These are phyloP conservation scores for Colletotrichum coccodes DNA, from an alignment of 2,329 filamentous ascomycete genomes.

Conservation along the genomic window DNA sequence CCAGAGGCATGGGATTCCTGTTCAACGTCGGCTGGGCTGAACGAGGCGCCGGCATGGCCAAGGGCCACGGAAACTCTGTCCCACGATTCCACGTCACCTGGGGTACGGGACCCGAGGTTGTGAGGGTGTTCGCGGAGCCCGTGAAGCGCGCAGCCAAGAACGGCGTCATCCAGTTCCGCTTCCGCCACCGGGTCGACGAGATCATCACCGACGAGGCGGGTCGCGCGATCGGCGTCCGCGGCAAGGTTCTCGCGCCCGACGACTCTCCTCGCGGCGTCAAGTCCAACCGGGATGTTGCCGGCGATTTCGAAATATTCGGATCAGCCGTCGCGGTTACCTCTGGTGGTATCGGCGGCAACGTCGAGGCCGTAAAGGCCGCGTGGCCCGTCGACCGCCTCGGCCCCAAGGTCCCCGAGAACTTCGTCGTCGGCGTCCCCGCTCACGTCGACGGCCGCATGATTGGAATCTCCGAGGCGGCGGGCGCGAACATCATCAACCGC, in stretches of 20 bases:
- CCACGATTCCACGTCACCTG: conserved; percentile 72
- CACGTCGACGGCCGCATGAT: conserved; percentile 75
- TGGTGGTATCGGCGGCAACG: conserved; percentile 69
- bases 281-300: conserved; percentile 58
- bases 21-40: conserved; percentile 70
- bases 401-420: conserved; percentile 62
- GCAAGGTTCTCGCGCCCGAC: conserved; percentile 62
- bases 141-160: conserved; percentile 61
- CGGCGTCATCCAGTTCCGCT: conserved; percentile 64
- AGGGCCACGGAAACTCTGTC: conserved; percentile 71
- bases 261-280: conserved; percentile 61
- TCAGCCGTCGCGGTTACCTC: conserved; percentile 64
- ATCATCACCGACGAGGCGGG: conserved; percentile 64
- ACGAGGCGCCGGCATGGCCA: conserved; percentile 63
- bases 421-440: conserved; percentile 70
- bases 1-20: conserved; percentile 61
- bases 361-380: conserved; percentile 66
- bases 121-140: conserved; percentile 66
- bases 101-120: conserved; percentile 70
- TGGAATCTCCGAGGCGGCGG: conserved; percentile 61
- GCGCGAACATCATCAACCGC: conserved; percentile 67
- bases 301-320: conserved; percentile 63
- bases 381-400: conserved; percentile 70
- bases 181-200: conserved; percentile 67
- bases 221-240: conserved; percentile 62